phyloP scores from a whole-genome alignment of 768 basidiomycete genomes.

The Suillus cothurnatus region DNA sequence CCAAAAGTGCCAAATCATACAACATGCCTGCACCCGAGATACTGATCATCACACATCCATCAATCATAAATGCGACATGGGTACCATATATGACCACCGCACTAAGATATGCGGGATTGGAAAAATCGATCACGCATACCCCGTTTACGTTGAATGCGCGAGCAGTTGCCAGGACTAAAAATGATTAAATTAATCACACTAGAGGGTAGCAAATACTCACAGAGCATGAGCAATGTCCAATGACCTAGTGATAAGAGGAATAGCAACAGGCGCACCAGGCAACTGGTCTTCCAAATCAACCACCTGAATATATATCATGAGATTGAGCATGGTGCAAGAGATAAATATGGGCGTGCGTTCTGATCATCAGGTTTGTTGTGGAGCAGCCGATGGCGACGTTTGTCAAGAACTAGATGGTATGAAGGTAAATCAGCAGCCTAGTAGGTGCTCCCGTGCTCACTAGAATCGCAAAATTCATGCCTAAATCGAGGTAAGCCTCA shows the following conservation, averaged over 20 bases:
- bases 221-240: not conserved
- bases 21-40: not conserved
- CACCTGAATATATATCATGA: not conserved
- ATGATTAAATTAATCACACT: not conserved
- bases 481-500: not conserved
- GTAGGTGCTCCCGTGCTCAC: not conserved
- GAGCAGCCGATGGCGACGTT: slow-evolving; percentile 3
- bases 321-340: not conserved
- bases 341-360: not conserved
- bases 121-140: not conserved
- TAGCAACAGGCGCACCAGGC: not conserved
- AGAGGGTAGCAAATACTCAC: not conserved
- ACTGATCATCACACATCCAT: not conserved
- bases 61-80: not conserved
- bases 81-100: not conserved
- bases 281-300: not conserved
- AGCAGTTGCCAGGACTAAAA: not conserved
- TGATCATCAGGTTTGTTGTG: slow-evolving; percentile 1
- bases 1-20: not conserved
- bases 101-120: not conserved
- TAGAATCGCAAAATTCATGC: not conserved
- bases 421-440: not conserved
- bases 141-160: not conserved
- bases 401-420: not conserved
- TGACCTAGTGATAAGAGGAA: not conserved